These are phyloP conservation scores for Cordyceps cateniannulata DNA, from an alignment of 2,329 filamentous ascomycete species.

Conservation along the genomic window DNA sequence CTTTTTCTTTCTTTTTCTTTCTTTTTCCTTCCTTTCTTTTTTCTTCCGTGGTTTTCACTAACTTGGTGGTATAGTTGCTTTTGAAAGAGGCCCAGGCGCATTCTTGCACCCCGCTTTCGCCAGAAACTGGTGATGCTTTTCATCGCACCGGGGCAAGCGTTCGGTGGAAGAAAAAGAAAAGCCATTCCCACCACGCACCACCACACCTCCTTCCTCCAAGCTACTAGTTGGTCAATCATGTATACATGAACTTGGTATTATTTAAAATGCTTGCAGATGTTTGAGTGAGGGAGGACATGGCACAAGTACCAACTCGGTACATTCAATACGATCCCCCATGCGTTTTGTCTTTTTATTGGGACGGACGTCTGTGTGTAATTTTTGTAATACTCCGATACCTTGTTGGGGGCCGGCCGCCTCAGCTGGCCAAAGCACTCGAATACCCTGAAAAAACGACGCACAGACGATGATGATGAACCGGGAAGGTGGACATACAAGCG, in stretches of 20 bases:
- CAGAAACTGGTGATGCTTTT: not conserved
- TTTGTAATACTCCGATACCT: too few species aligned
- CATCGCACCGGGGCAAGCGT: not conserved
- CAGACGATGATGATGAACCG: not conserved
- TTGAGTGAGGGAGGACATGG: too few species aligned
- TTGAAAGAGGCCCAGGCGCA: not conserved
- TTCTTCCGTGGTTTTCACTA: not conserved
- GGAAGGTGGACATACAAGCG: not conserved
- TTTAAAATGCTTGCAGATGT: too few species aligned
- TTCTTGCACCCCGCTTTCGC: not conserved
- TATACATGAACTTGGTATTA: too few species aligned
- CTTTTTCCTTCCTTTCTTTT: not conserved
- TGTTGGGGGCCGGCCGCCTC: not conserved
- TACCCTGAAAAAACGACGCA: not conserved
- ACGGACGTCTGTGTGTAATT: not conserved
- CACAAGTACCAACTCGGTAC: too few species aligned
- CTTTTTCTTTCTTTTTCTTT: not conserved
- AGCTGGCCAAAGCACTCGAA: not conserved
- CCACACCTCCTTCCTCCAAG: not conserved
- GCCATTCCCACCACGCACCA: not conserved
- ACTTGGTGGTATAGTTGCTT: not conserved
- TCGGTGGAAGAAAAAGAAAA: not conserved
- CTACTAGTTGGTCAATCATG: too few species aligned
- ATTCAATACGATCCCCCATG: too few species aligned
- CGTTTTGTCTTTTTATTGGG: not conserved